Percentiles rank a stretch among this genome's conserved stretches.
Conservation (phyloP, 164 flowering plant genomes). For the Taxillus chinensis region DNA sequence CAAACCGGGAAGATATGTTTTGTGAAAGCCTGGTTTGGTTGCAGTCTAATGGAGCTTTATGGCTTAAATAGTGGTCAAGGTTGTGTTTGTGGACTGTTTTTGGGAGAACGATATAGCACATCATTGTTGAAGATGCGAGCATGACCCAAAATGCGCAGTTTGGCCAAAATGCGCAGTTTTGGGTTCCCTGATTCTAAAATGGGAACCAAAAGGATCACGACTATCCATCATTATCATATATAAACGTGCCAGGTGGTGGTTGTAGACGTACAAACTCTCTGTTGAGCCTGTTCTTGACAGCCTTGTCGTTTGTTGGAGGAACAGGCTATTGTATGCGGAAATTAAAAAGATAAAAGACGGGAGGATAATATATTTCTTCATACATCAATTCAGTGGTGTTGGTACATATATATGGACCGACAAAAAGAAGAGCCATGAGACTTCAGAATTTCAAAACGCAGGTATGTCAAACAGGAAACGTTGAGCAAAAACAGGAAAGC, state of each 20-base stretch:
- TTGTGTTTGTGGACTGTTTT: constrained; percentile 98
- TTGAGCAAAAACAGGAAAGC: too few species aligned
- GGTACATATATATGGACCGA: too few species aligned
- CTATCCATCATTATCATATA: constrained; percentile 53
- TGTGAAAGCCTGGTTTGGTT: constrained; percentile 68
- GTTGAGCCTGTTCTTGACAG: constrained; percentile 63
- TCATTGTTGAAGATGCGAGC: constrained; percentile 79
- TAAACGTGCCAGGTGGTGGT: constrained; percentile 56
- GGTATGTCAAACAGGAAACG: too few species aligned
- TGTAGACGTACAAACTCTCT: constrained; percentile 52
- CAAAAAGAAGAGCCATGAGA: too few species aligned
- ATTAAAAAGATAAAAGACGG: constrained; percentile 7
- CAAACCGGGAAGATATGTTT: constrained; percentile 27
- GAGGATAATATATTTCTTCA: too few species aligned
- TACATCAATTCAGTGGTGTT: too few species aligned
- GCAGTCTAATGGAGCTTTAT: constrained; percentile 47
- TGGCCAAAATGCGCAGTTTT: constrained; percentile 92
- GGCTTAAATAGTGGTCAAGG: constrained; percentile 45
- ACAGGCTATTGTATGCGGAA: constrained; percentile 36
- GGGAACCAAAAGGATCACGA: constrained; percentile 90
- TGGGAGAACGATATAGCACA: constrained; percentile 83
- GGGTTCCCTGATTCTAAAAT: constrained; percentile 92
- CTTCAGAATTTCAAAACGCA: too few species aligned
- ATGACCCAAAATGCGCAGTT: constrained; percentile 96
- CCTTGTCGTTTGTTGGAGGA: constrained; percentile 53